These are phyloP conservation scores for Arachis stenosperma DNA, from an alignment of 306 rosid genomes.

Conservation along the genomic window DNA sequence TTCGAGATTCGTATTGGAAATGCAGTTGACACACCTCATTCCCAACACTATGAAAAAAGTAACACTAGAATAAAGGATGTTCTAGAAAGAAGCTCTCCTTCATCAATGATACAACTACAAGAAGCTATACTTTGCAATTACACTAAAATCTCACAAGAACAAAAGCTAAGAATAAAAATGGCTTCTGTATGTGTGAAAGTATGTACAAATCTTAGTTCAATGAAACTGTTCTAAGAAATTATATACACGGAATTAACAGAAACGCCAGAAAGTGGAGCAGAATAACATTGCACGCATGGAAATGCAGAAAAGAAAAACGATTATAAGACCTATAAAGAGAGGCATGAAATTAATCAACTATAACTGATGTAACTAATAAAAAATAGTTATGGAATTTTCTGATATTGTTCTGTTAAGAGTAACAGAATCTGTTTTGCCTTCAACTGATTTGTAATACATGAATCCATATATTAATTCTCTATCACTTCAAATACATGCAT, in stretches of 20 bases:
- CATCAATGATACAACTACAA: conserved; percentile 3
- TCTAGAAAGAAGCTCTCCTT: conserved; percentile 24
- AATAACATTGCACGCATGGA: neutral
- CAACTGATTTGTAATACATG: too few relatives aligned
- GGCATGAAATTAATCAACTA: too few relatives aligned
- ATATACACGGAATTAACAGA: neutral
- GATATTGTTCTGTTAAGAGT: too few relatives aligned
- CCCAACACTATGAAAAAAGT: neutral
- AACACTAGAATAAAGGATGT: conserved; percentile 16
- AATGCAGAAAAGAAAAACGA: neutral
- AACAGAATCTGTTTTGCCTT: too few relatives aligned
- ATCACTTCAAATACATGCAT: too few relatives aligned
- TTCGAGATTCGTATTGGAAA: conserved; percentile 8
- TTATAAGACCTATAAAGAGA: neutral
- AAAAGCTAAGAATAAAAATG: neutral
- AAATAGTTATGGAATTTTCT: too few relatives aligned
- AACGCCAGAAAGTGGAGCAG: neutral
- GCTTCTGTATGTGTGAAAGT: neutral
- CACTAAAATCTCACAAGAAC: neutral
- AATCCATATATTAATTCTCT: too few relatives aligned
- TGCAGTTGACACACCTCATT: conserved; percentile 6
- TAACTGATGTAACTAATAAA: too few relatives aligned
- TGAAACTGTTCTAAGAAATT: neutral
- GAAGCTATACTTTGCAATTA: conserved; percentile 8
- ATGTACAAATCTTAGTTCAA: neutral